A percentile compares a stretch with the other conserved stretches of the same genome.
Conservation (phyloP, 208 protist genomes). For the Trypanosoma platydactyli region DNA sequence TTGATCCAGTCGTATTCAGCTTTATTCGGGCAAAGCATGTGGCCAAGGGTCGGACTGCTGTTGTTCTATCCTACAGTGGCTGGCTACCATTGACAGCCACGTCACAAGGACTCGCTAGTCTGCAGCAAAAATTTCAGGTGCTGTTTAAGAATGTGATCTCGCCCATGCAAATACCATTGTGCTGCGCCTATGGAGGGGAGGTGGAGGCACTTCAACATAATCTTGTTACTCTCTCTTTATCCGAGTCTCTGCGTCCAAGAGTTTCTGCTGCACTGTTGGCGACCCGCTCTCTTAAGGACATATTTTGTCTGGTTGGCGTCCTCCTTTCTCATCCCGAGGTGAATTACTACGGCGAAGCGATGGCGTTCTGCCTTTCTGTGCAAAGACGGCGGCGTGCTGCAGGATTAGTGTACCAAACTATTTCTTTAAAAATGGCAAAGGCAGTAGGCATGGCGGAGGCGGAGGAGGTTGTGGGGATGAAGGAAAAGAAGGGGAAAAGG, state of each 20-base stretch:
- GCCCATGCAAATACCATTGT: constrained; percentile 18
- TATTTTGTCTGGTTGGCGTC: constrained; percentile 50
- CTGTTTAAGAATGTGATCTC: constrained; percentile 16
- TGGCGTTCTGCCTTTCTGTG: constrained; percentile 18
- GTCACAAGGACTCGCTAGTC: constrained; percentile 5
- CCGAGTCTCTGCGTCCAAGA: constrained; percentile 7
- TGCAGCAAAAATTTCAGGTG: constrained; percentile 18
- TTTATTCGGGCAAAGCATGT: constrained; percentile 13
- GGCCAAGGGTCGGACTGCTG: constrained; percentile 21
- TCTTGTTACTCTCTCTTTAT: constrained; percentile 18
- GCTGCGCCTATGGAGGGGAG: constrained; percentile 40
- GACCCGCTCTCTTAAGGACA: constrained; percentile 37
- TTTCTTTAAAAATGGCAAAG: too few relatives aligned
- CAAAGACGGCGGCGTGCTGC: constrained; percentile 14
- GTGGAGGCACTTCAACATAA: constrained; percentile 33
- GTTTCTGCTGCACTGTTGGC: constrained; percentile 31
- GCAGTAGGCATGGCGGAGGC: too few relatives aligned
- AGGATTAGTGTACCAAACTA: constrained; percentile 2
- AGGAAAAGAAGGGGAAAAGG: too few relatives aligned
- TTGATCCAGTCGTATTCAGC: constrained; percentile 12
- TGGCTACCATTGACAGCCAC: constrained; percentile 38
- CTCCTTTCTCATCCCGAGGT: constrained; percentile 41
- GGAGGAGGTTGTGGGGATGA: too few relatives aligned
- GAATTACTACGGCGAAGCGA: constrained; percentile 53
- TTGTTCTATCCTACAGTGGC: constrained; percentile 37